Percentiles rank a stretch among this genome's conserved stretches.
Conservation (phyloP, 805 yeast species). For the Wickerhamiella dianesei region DNA sequence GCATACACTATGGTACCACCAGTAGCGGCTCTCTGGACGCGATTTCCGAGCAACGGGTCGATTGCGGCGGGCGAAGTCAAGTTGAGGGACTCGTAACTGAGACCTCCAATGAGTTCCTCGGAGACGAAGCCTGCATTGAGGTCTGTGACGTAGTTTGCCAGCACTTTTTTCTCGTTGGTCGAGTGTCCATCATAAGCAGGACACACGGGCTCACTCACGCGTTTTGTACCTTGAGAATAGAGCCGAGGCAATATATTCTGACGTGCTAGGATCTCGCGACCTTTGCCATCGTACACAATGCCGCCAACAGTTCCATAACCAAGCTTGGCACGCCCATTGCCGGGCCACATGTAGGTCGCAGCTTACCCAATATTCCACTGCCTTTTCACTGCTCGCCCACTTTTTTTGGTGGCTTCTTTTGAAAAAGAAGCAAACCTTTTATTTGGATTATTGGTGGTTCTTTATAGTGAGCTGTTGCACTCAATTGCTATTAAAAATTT, state of each 20-base stretch:
- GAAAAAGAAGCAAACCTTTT: too few species aligned
- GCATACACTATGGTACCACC: constrained; percentile 8
- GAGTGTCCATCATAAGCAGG: not conserved
- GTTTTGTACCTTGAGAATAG: not conserved
- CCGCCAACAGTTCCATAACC: constrained; percentile 14
- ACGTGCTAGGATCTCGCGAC: constrained; percentile 4
- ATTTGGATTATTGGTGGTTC: too few species aligned
- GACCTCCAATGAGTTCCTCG: not conserved
- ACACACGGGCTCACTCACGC: not conserved
- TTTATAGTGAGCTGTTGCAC: too few species aligned
- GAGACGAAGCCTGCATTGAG: not conserved
- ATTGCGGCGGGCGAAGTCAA: constrained; percentile 5
- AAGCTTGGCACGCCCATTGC: constrained; percentile 3
- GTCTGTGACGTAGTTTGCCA: not conserved
- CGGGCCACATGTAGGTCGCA: constrained; percentile 10
- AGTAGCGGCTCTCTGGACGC: constrained; percentile 1
- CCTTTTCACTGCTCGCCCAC: not conserved
- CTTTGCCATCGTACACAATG: constrained; percentile 3
- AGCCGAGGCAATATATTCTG: not conserved
- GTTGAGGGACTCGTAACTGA: constrained; percentile 6
- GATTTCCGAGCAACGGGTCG: constrained; percentile 11
- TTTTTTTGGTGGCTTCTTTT: too few species aligned
- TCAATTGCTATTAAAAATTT: too few species aligned
- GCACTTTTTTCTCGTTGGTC: not conserved
- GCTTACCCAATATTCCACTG: not conserved